A percentile compares a stretch with the other conserved stretches of the same genome.
phyloP scores from a whole-genome alignment of 352 stramenopile genomes.

The Pythium utonaiense region DNA sequence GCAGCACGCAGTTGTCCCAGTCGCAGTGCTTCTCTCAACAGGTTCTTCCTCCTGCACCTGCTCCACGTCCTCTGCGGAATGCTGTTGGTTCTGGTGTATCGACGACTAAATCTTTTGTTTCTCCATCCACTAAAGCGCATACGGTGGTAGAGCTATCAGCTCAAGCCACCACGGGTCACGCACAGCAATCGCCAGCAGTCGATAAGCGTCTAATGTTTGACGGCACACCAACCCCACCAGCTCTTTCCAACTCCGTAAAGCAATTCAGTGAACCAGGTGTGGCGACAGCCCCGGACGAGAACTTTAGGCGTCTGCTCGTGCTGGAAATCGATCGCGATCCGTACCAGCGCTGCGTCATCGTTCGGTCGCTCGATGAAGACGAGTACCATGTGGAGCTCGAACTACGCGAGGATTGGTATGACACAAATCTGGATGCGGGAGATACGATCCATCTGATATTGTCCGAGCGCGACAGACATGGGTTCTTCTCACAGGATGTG shows the following conservation, averaged over 20 bases:
- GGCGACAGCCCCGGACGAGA: constrained; percentile 17
- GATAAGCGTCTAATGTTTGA: constrained; percentile 16
- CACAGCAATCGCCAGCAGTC: background rate
- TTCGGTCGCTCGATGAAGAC: constrained; percentile 65
- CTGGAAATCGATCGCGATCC: constrained; percentile 59
- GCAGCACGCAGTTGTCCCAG: constrained; percentile 10
- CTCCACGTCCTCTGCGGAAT: constrained; percentile 14
- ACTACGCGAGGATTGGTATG: constrained; percentile 74
- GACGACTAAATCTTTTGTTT: constrained; percentile 23
- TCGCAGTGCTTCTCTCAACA: constrained; percentile 19
- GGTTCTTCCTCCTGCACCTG: constrained; percentile 25
- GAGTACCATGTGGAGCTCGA: constrained; percentile 57
- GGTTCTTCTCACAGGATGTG: constrained; percentile 35
- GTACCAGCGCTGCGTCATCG: constrained; percentile 42
- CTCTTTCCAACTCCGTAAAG: background rate
- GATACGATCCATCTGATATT: constrained; percentile 82
- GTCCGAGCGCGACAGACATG: constrained; percentile 40
- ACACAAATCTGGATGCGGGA: constrained; percentile 60
- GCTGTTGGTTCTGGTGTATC: constrained; percentile 9
- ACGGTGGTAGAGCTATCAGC: constrained; percentile 5
- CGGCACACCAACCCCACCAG: background rate
- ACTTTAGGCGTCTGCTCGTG: constrained; percentile 58
- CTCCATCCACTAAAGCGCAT: constrained; percentile 22
- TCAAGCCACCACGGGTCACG: background rate
- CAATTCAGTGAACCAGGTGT: background rate